A percentile compares a stretch with the other conserved stretches of the same genome.
Conservation (phyloP, 2,329 filamentous ascomycete species). For the Cladophialophora yegresii region DNA sequence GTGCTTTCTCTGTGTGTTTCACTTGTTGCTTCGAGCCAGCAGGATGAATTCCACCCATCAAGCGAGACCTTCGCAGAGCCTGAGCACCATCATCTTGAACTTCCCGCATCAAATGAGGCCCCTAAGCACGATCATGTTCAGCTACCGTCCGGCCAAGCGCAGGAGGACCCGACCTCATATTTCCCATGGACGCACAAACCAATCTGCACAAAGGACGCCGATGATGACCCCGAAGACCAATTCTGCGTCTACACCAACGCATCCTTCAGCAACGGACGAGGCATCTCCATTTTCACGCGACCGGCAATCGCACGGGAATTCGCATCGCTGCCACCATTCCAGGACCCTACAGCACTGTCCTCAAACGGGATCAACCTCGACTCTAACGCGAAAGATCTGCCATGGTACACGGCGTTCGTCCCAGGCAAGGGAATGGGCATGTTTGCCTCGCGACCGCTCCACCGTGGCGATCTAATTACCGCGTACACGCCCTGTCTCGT, state of each 20-base stretch:
- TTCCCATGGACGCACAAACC: slow-evolving; percentile 23
- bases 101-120: neutral
- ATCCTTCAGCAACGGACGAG: slow-evolving; percentile 27
- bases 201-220: slow-evolving; percentile 23
- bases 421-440: slow-evolving; percentile 28
- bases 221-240: slow-evolving; percentile 1
- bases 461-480: slow-evolving; percentile 23
- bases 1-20: neutral
- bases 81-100: too few relatives aligned
- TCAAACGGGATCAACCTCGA: slow-evolving; percentile 16
- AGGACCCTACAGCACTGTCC: slow-evolving; percentile 3
- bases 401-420: slow-evolving; percentile 18
- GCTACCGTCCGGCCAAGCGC: too few relatives aligned
- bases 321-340: neutral
- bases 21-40: neutral
- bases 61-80: too few relatives aligned
- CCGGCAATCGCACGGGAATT: slow-evolving; percentile 22
- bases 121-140: neutral
- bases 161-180: neutral
- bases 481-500: slow-evolving; percentile 28
- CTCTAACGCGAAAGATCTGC: neutral
- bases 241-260: slow-evolving; percentile 30
- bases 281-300: slow-evolving; percentile 32
- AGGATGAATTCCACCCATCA: too few relatives aligned
- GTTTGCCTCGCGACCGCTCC: slow-evolving; percentile 23